These are phyloP conservation scores for Phytophthora idaei DNA, from an alignment of 352 stramenopile genomes.

Conservation along the genomic window DNA sequence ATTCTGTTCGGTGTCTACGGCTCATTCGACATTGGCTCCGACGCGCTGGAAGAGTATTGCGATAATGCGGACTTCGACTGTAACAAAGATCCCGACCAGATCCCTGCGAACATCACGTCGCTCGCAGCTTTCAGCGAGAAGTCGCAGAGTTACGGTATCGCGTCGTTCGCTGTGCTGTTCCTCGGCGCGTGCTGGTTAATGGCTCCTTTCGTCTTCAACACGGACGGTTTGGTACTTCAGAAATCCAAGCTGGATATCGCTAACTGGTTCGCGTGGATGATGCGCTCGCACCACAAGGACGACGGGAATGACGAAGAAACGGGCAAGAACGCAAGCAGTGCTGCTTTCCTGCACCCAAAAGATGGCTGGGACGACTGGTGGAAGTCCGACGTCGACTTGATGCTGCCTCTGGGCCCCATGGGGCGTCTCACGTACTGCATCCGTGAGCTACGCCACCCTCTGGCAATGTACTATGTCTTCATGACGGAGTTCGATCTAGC, in stretches of 20 bases:
- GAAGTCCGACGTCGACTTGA: conserved; percentile 71
- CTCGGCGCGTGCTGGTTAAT: conserved; percentile 84
- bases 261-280: conserved; percentile 90
- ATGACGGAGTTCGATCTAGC: conserved; percentile 64
- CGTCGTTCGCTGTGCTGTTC: conserved; percentile 84
- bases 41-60: conserved; percentile 55
- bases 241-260: conserved; percentile 84
- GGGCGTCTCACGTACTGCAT: conserved; percentile 77
- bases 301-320: conserved; percentile 45
- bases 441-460: conserved; percentile 75
- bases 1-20: conserved; percentile 83
- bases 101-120: conserved; percentile 74
- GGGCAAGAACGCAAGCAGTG: conserved; percentile 39
- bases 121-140: conserved; percentile 58
- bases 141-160: conserved; percentile 79
- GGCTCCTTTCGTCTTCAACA: conserved; percentile 89
- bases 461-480: conserved; percentile 88
- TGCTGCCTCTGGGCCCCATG: conserved; percentile 69
- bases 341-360: conserved; percentile 50
- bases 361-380: conserved; percentile 83
- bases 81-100: conserved; percentile 48
- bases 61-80: conserved; percentile 55
- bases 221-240: conserved; percentile 83
- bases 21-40: conserved; percentile 73
- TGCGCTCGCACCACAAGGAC: conserved; percentile 52